These are phyloP conservation scores for Apophysomyces ossiformis DNA, from an alignment of 371 early-diverging fungal species.

Conservation along the genomic window DNA sequence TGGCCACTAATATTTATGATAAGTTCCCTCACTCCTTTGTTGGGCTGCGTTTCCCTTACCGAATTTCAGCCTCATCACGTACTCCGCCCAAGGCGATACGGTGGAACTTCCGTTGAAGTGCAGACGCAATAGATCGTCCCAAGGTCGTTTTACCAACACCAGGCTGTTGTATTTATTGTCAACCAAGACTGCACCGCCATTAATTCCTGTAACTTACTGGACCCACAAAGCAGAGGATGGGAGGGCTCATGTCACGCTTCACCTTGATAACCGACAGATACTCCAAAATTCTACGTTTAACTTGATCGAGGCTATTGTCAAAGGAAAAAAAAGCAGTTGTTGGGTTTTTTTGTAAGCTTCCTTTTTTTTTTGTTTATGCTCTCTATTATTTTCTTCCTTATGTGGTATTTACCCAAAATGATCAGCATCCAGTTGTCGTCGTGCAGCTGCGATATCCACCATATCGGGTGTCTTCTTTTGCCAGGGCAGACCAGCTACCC, in stretches of 20 bases:
- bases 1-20: slow-evolving; percentile 62
- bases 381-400: too few species aligned
- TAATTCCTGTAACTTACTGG: slow-evolving; percentile 34
- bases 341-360: too few species aligned
- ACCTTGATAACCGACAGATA: slow-evolving; percentile 82
- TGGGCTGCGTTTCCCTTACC: slow-evolving; percentile 27
- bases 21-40: neutral
- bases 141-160: slow-evolving; percentile 87
- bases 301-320: slow-evolving; percentile 62
- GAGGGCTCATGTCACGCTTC: slow-evolving; percentile 68
- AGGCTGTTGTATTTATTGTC: slow-evolving; percentile 41
- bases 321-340: neutral
- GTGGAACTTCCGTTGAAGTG: slow-evolving; percentile 81
- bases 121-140: slow-evolving; percentile 77
- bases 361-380: neutral
- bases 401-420: slow-evolving; percentile 67
- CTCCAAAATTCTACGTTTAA: slow-evolving; percentile 83
- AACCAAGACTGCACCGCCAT: neutral
- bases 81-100: slow-evolving; percentile 88
- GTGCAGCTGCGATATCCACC: slow-evolving; percentile 68
- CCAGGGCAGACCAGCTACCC: slow-evolving; percentile 84
- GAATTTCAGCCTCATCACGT: slow-evolving; percentile 88
- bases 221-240: slow-evolving; percentile 83
- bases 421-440: slow-evolving; percentile 72
- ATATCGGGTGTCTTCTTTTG: slow-evolving; percentile 49